A percentile compares a stretch with the other conserved stretches of the same genome.
phyloP scores from a whole-genome alignment of 139 green algal genomes.

The Chlorella sorokiniana region DNA sequence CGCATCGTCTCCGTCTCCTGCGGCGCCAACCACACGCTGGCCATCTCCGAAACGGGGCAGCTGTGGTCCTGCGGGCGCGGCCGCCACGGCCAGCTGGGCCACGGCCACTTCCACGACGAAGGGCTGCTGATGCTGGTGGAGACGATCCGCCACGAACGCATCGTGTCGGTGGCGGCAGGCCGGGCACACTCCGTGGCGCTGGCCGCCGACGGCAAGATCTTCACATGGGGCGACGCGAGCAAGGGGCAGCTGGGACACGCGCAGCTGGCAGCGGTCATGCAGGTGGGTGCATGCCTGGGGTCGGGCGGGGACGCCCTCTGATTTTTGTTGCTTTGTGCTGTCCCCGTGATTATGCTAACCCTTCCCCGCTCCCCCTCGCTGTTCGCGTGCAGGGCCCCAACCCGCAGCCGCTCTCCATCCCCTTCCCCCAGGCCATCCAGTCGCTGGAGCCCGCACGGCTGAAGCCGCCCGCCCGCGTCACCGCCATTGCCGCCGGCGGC shows the following conservation, averaged over 20 bases:
- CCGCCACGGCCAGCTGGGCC: conserved; percentile 60
- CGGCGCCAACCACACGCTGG: conserved; percentile 80
- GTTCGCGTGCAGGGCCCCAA: conserved; percentile 37
- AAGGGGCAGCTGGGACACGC: conserved; percentile 75
- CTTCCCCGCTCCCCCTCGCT: neutral
- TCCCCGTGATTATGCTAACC: neutral
- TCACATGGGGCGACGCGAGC: conserved; percentile 72
- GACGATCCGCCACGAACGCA: conserved; percentile 48
- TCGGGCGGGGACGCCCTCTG: no score
- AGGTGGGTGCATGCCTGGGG: conserved; percentile 15
- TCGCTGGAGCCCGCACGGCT: conserved; percentile 62
- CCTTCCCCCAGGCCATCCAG: conserved; percentile 63
- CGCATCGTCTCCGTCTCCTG: conserved; percentile 74
- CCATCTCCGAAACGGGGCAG: conserved; percentile 69
- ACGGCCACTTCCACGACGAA: conserved; percentile 63
- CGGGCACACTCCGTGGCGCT: conserved; percentile 75
- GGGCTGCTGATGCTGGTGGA: conserved; percentile 46
- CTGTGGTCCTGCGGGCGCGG: conserved; percentile 80
- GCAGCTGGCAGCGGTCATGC: conserved; percentile 39
- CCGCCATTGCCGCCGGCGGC: conserved; percentile 71
- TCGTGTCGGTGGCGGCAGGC: conserved; percentile 72
- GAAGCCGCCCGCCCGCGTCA: conserved; percentile 63
- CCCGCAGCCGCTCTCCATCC: conserved; percentile 36
- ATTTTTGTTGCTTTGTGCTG: neutral
- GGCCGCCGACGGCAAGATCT: conserved; percentile 76